Evolutionary conservation across 2,329 filamentous ascomycete species (phyloP).

Genomic region (Phoma sp.): DNA sequence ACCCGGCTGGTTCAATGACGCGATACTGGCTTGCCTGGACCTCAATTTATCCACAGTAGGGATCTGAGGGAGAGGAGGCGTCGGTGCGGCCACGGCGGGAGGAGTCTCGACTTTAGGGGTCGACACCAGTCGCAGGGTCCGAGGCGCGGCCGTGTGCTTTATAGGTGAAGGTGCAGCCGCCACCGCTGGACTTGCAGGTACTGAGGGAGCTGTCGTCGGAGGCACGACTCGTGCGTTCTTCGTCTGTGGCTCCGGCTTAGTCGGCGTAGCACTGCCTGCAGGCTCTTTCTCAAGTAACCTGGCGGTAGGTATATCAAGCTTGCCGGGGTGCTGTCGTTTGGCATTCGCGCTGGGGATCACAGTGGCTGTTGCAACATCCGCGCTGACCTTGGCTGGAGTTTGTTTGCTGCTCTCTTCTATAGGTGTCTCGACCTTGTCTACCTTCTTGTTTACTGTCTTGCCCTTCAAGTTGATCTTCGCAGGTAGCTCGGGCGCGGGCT

Average conservation of each 20-base stretch:
- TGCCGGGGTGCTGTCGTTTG: constrained; percentile 53
- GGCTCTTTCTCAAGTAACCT: constrained; percentile 30
- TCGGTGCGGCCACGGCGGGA: constrained; percentile 45
- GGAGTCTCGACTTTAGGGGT: constrained; percentile 68
- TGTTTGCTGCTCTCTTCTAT: constrained; percentile 21
- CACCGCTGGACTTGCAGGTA: constrained; percentile 59
- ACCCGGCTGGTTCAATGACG: constrained; percentile 68
- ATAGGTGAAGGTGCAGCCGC: constrained; percentile 54
- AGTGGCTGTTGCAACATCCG: constrained; percentile 13
- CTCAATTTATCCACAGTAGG: constrained; percentile 50
- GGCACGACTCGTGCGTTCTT: constrained; percentile 36
- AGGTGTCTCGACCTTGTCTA: constrained; percentile 7
- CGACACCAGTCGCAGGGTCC: constrained; percentile 73
- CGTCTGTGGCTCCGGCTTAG: constrained; percentile 31
- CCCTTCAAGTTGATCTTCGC: constrained; percentile 28
- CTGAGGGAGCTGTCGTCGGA: constrained; percentile 55
- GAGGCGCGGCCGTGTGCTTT: constrained; percentile 56
- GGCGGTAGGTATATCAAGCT: constrained; percentile 54
- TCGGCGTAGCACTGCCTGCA: constrained; percentile 16
- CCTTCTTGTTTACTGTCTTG: constrained; percentile 29
- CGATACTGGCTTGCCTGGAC: constrained; percentile 60
- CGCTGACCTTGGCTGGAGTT: constrained; percentile 18
- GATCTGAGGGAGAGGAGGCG: constrained; percentile 41
- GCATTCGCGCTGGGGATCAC: constrained; percentile 20
- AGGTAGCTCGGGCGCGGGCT: constrained; percentile 15